Evolutionary conservation across 2,329 filamentous ascomycete species (phyloP).

Genomic region (Colletotrichum trifolii): DNA sequence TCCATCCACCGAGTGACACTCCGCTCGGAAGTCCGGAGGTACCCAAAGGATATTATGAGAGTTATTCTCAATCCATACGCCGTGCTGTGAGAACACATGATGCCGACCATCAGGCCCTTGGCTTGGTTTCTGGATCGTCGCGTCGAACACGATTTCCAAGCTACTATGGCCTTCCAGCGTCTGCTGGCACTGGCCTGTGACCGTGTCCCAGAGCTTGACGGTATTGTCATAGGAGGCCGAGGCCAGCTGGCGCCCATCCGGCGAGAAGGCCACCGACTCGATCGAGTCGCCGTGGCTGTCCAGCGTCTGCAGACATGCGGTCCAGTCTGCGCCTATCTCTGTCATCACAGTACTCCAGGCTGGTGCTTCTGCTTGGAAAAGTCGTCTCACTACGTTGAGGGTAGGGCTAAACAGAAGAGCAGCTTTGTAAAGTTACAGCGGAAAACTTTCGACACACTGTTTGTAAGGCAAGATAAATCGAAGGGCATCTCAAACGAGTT

Average conservation of each 20-base stretch:
- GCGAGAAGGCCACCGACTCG: conserved; percentile 37
- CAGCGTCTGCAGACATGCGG: conserved; percentile 36
- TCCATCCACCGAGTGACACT: conserved; percentile 4
- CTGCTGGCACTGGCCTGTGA: conserved; percentile 1
- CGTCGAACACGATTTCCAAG: neutral
- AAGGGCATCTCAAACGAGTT: conserved; percentile 40
- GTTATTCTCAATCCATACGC: conserved; percentile 32
- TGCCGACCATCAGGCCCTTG: neutral
- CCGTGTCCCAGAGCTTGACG: conserved; percentile 36
- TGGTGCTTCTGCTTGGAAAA: conserved; percentile 37
- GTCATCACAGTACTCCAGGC: conserved; percentile 34
- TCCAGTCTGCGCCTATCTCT: conserved; percentile 23
- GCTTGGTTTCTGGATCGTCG: conserved; percentile 12
- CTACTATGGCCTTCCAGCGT: conserved; percentile 1
- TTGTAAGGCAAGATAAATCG: conserved; percentile 44
- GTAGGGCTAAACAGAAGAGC: conserved; percentile 46
- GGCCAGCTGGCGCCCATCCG: conserved; percentile 35
- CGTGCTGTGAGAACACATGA: neutral
- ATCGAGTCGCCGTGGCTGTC: conserved; percentile 35
- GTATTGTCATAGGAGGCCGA: conserved; percentile 32
- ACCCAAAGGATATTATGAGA: conserved; percentile 36
- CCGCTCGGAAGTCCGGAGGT: conserved; percentile 25
- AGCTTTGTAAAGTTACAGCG: conserved; percentile 49
- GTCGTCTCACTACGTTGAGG: conserved; percentile 37
- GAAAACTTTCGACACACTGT: conserved; percentile 41